A percentile compares a stretch with the other conserved stretches of the same genome.
Evolutionary conservation across 2,329 filamentous ascomycete species (phyloP).

Genomic region (Venturiaceae sp.): DNA sequence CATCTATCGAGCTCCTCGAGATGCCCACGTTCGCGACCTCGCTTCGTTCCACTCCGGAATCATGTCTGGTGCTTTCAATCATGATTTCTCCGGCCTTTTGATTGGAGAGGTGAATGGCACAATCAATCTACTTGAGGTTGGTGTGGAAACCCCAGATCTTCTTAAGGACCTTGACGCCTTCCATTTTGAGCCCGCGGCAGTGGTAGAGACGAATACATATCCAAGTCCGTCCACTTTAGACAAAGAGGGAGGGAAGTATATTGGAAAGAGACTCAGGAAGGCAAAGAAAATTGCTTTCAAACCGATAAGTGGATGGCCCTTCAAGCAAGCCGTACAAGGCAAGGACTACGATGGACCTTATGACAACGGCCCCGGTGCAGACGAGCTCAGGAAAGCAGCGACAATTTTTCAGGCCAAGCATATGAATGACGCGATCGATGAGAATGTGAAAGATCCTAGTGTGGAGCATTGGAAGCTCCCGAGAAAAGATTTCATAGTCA

Average conservation of each 20-base stretch:
- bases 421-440: not conserved
- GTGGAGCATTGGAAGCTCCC: not conserved
- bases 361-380: slow-evolving; percentile 17
- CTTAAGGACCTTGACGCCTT: slow-evolving; percentile 21
- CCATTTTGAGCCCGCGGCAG: slow-evolving; percentile 16
- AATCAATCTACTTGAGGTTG: slow-evolving; percentile 40
- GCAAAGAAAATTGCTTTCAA: too few species aligned
- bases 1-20: slow-evolving; percentile 39
- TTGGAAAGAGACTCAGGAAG: too few species aligned
- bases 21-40: slow-evolving; percentile 43
- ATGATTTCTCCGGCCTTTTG: slow-evolving; percentile 44
- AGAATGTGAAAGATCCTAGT: not conserved
- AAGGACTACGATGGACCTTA: slow-evolving; percentile 30
- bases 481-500: slow-evolving; percentile 11
- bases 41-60: slow-evolving; percentile 41
- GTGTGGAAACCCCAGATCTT: slow-evolving; percentile 19
- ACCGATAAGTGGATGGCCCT: slow-evolving; percentile 30
- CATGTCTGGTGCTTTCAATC: slow-evolving; percentile 48
- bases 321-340: slow-evolving; percentile 39
- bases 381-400: slow-evolving; percentile 19
- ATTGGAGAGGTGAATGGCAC: slow-evolving; percentile 48
- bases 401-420: slow-evolving; percentile 22
- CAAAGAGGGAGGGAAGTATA: too few species aligned
- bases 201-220: not conserved
- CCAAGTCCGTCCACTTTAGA: not conserved